Conservation (phyloP, 768 basidiomycete genomes). For the Coprinellus aureogranulatus region DNA sequence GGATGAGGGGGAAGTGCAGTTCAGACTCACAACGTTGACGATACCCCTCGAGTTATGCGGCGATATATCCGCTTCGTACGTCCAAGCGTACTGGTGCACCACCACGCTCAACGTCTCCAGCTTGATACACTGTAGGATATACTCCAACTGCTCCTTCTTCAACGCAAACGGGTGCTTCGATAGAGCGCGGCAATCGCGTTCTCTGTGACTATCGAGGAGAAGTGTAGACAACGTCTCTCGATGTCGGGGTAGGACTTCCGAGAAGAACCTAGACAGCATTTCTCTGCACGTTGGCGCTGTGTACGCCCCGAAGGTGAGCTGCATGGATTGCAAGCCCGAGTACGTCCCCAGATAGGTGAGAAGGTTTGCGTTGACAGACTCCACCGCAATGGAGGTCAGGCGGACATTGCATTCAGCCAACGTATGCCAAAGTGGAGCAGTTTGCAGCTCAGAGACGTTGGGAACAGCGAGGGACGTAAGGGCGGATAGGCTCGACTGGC, state of each 20-base stretch:
- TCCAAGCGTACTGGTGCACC: neutral
- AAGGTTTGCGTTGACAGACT: neutral
- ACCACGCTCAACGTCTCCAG: neutral
- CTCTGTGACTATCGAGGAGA: neutral
- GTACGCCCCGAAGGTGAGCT: neutral
- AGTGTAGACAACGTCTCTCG: neutral
- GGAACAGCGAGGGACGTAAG: constrained; percentile 4
- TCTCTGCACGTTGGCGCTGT: neutral
- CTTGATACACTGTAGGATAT: neutral
- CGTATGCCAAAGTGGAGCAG: neutral
- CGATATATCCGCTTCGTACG: neutral
- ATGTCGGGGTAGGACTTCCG: neutral
- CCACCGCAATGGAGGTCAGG: neutral
- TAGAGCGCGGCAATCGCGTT: neutral
- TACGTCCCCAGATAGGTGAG: neutral
- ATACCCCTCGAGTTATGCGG: no score
- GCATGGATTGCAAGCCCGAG: neutral
- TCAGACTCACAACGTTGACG: no score
- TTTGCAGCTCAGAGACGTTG: neutral
- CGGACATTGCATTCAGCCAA: neutral
- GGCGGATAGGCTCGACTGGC: neutral
- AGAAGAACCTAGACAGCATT: neutral
- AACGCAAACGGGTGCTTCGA: neutral
- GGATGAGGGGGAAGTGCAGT: no score
- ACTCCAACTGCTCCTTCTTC: neutral